Evolutionary conservation across 1,284 basidiomycete genomes (phyloP).

Genomic region (Peniophora sp.): DNA sequence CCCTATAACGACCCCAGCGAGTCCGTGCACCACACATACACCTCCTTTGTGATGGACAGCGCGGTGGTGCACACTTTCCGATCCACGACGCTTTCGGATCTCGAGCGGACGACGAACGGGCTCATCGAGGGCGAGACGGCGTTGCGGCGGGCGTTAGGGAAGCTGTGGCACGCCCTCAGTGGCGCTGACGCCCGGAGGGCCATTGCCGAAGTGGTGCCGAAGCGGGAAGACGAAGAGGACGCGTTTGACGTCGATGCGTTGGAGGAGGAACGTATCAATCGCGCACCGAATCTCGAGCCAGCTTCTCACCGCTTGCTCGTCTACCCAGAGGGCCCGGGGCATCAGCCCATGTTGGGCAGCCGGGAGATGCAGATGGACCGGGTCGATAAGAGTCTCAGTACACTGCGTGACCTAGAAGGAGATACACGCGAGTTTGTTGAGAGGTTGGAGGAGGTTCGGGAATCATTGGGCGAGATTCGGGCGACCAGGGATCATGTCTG

Average conservation of each 20-base stretch:
- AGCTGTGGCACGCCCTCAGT: constrained; percentile 70
- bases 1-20: constrained; percentile 60
- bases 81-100: constrained; percentile 63
- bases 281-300: constrained; percentile 58
- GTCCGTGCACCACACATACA: constrained; percentile 59
- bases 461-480: constrained; percentile 62
- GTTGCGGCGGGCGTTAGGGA: constrained; percentile 62
- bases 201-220: constrained; percentile 43
- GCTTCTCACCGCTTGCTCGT: constrained; percentile 62
- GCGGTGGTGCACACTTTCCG: constrained; percentile 76
- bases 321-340: constrained; percentile 33
- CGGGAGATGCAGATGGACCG: constrained; percentile 59
- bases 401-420: constrained; percentile 69
- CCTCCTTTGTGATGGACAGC: constrained; percentile 79
- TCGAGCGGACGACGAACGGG: constrained; percentile 69
- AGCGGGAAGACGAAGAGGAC: constrained; percentile 54
- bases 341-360: constrained; percentile 53
- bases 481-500: constrained; percentile 65
- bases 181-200: constrained; percentile 35
- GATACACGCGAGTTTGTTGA: constrained; percentile 78
- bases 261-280: constrained; percentile 33
- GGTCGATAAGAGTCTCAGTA: constrained; percentile 63
- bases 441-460: constrained; percentile 69
- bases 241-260: constrained; percentile 37
- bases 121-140: constrained; percentile 72